Evolutionary conservation across 108 stramenopile genomes (phyloP).

Genomic region (Pseudonitzschia multistriata): DNA sequence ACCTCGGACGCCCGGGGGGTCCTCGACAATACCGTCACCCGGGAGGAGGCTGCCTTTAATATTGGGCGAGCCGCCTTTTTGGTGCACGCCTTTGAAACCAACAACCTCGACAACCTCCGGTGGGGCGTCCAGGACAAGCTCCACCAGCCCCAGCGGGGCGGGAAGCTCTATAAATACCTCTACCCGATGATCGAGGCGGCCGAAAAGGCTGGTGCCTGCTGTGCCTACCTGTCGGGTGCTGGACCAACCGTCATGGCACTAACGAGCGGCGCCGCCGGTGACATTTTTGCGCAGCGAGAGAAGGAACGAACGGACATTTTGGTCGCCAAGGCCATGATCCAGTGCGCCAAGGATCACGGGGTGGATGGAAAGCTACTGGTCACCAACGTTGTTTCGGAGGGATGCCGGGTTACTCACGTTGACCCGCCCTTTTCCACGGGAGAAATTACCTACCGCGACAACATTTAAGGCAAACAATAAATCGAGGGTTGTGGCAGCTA

Average conservation of each 20-base stretch:
- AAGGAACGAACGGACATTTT: constrained; percentile 91
- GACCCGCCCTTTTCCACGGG: constrained; percentile 85
- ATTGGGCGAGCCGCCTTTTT: constrained; percentile 95
- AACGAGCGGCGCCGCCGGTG: constrained; percentile 93
- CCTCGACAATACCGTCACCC: constrained; percentile 66
- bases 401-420: constrained; percentile 80
- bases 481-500: no score
- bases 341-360: constrained; percentile 72
- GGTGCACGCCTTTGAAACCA: constrained; percentile 86
- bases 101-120: constrained; percentile 91
- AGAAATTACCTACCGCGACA: constrained; percentile 79
- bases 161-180: constrained; percentile 89
- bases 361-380: constrained; percentile 81
- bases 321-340: constrained; percentile 95
- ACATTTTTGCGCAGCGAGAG: constrained; percentile 96
- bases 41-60: constrained; percentile 94
- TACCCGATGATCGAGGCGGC: constrained; percentile 95
- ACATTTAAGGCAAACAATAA: no score
- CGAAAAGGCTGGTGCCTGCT: constrained; percentile 90
- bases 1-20: constrained; percentile 89
- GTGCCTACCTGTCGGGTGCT: constrained; percentile 92
- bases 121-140: constrained; percentile 91
- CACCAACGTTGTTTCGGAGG: constrained; percentile 75
- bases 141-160: constrained; percentile 97
- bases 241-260: constrained; percentile 98